Conservation (phyloP, 2,329 filamentous ascomycete species). For the Fusarium heterosporum region DNA sequence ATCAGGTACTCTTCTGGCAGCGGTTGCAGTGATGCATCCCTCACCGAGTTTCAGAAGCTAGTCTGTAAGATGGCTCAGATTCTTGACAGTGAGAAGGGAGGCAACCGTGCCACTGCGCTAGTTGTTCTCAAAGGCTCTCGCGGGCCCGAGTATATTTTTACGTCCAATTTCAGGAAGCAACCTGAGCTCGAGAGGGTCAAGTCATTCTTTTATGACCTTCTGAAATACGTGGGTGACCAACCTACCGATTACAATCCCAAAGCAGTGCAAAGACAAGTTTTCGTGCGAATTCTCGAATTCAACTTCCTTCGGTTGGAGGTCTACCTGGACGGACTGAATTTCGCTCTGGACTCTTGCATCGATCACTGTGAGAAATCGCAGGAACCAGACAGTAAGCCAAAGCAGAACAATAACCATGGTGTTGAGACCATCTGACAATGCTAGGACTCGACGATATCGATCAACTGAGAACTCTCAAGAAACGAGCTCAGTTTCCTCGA, state of each 20-base stretch:
- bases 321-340: neutral
- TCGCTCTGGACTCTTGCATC: conserved; percentile 3
- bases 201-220: neutral
- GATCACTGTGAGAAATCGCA: neutral
- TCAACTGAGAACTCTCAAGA: neutral
- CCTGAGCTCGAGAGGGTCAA: neutral
- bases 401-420: no score
- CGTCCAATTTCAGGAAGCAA: neutral
- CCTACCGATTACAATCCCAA: neutral
- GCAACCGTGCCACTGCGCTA: conserved; percentile 2
- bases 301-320: conserved; percentile 3
- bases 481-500: conserved; percentile 3
- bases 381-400: neutral
- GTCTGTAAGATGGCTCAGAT: conserved; percentile 4
- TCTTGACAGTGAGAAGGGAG: conserved; percentile 4
- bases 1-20: conserved; percentile 3
- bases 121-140: neutral
- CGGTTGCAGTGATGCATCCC: neutral
- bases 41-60: neutral
- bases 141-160: conserved; percentile 8
- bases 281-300: conserved; percentile 7
- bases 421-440: neutral
- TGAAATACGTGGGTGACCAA: neutral
- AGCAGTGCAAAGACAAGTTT: conserved; percentile 1
- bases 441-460: neutral